Conservation (phyloP, 1,284 basidiomycete species). For the Tilletiopsis washingtonensis region DNA sequence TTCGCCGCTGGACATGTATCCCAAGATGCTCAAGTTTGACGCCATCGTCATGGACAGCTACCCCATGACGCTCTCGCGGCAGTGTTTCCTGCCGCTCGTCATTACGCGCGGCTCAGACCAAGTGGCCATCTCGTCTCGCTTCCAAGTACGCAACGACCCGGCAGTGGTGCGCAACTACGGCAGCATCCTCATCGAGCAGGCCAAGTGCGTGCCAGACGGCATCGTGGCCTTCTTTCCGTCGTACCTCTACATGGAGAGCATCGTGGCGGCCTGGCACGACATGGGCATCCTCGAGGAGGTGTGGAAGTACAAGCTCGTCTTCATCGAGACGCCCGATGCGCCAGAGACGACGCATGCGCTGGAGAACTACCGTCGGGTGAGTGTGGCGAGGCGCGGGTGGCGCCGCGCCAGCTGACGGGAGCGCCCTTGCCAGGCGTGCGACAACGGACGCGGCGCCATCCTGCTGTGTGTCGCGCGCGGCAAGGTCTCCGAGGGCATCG, state of each 20-base stretch:
- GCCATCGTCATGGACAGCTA: slow-evolving; percentile 96
- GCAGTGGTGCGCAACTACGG: slow-evolving; percentile 98
- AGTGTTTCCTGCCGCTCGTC: slow-evolving; percentile 95
- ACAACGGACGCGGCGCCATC: slow-evolving; percentile 95
- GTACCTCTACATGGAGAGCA: slow-evolving; percentile 99
- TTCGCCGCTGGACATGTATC: slow-evolving; percentile 98
- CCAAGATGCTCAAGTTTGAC: slow-evolving; percentile 97
- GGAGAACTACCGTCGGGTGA: slow-evolving; percentile 88
- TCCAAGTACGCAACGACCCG: slow-evolving; percentile 98
- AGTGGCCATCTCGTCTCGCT: slow-evolving; percentile 96
- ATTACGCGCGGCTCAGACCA: slow-evolving; percentile 97
- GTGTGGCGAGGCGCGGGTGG: slow-evolving; percentile 22
- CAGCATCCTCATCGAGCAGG: slow-evolving; percentile 94
- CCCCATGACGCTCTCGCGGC: slow-evolving; percentile 92
- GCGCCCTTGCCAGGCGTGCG: slow-evolving; percentile 65
- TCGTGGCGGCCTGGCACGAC: slow-evolving; percentile 99
- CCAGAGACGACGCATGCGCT: slow-evolving; percentile 97
- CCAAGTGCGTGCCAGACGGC: slow-evolving; percentile 96
- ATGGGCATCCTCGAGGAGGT: slow-evolving; percentile 99
- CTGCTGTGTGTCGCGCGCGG: slow-evolving; percentile 94
- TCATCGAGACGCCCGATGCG: slow-evolving; percentile 98
- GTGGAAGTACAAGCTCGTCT: slow-evolving; percentile 99
- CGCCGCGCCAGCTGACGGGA: neutral
- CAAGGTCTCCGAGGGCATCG: slow-evolving; percentile 98
- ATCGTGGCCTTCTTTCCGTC: slow-evolving; percentile 99